Evolutionary conservation across 352 stramenopile species (phyloP).

Genomic region (Pythium coloratum): DNA sequence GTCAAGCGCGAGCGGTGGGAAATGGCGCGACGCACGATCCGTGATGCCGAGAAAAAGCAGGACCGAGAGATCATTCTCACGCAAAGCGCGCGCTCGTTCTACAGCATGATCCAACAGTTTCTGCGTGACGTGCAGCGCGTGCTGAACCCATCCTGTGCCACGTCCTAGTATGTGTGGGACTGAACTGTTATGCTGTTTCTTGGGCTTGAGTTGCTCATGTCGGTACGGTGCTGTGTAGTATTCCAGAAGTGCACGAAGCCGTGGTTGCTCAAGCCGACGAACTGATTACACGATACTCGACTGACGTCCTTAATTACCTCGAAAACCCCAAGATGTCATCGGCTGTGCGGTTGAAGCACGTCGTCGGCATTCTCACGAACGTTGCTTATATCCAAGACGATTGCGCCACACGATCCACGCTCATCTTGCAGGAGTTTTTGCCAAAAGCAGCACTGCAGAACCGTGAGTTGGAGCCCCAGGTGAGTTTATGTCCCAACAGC

Average conservation of each 20-base stretch:
- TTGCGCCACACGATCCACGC: constrained; percentile 41
- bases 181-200: neutral
- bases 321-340: constrained; percentile 64
- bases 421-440: constrained; percentile 61
- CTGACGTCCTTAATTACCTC: constrained; percentile 61
- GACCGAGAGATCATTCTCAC: constrained; percentile 81
- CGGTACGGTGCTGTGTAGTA: constrained; percentile 26
- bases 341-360: constrained; percentile 59
- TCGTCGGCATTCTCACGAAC: constrained; percentile 70
- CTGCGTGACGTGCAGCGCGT: constrained; percentile 74
- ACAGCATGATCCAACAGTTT: constrained; percentile 82
- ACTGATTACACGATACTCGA: constrained; percentile 58
- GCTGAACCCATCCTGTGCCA: constrained; percentile 78
- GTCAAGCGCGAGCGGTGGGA: constrained; percentile 86
- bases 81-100: constrained; percentile 75
- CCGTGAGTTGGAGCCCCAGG: constrained; percentile 42
- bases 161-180: constrained; percentile 30
- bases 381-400: constrained; percentile 72
- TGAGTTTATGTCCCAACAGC: constrained; percentile 12
- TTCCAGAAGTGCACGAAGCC: constrained; percentile 59
- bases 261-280: constrained; percentile 61
- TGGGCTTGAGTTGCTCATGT: neutral
- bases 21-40: constrained; percentile 67
- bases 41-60: constrained; percentile 62
- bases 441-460: constrained; percentile 47